Evolutionary conservation across 352 stramenopile species (phyloP), one percentile per base, ranked within the genome.

Genomic region (Pythium phragmiticola): DNA sequence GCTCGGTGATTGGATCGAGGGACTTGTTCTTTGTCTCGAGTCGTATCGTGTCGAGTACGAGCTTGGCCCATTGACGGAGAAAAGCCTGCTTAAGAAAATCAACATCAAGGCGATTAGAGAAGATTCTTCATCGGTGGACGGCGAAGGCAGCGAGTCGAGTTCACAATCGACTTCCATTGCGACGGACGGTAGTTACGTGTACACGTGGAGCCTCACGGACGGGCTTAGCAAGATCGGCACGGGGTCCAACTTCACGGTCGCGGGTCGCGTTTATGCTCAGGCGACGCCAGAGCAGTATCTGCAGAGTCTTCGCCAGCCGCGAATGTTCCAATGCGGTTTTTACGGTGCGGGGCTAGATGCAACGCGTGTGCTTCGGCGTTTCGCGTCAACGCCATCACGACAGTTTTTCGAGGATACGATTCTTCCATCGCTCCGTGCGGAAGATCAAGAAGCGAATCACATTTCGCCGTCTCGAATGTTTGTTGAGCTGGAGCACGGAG

Each of bases 181-280:
- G 0, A 86, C 75, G 0, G 78, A 91, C 60, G 83, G 82, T n/a
- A 90, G 39, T 26, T 92, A 83, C 60, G 39, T 86, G 11, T 93
- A 88, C 55, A 74, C 63, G 9, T 93, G 83, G 81, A 82, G 65
- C 58, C 30, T 70, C 12, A 45, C 43, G 1, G 69, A 68, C 7
- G 82, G 82, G 0, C 53, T 93, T 3, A 55, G 63, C 30, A 93
- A 90, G 64, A 70, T 93, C 51, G 84, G 84, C n/a, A 89, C 77
- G 0, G 84, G 84, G 1, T 50, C 74, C 16, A 87, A 92, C 50
- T 89, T 88, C 45, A 90, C 80, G 41, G 78, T 92, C 21, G 74
- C 77, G 30, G 84, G 84, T n/a, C 74, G 81, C 68, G 72, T 93
- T 4, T 91, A 93, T 57, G 68, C 68, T 23, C 69, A 73, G 26